A percentile compares a stretch with the other conserved stretches of the same genome.
These are phyloP conservation scores for Macrolepiota dolichaula DNA, from an alignment of 768 basidiomycete genomes.

Conservation along the genomic window DNA sequence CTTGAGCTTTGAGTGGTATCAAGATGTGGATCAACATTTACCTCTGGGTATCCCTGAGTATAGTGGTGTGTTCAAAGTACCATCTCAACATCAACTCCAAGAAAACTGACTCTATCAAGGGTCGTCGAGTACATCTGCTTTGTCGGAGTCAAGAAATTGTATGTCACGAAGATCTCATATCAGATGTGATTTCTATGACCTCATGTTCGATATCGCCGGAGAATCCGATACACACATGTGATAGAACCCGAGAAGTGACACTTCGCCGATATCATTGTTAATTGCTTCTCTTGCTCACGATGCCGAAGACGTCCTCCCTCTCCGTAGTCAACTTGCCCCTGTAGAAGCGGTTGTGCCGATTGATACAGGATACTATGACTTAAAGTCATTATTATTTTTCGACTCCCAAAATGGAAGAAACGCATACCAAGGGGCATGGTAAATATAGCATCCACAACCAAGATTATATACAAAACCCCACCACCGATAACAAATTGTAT, in stretches of 20 bases:
- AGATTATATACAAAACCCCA: no score
- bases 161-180: constrained; percentile 39
- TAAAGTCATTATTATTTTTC: no score
- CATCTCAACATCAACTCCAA: constrained; percentile 24
- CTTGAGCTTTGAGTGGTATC: no score
- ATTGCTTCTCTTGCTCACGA: constrained; percentile 29
- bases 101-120: constrained; percentile 9
- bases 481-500: no score
- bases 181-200: constrained; percentile 29
- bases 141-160: constrained; percentile 29
- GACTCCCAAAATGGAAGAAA: no score
- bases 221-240: constrained; percentile 28
- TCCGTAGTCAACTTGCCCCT: constrained; percentile 28
- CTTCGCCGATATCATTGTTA: constrained; percentile 15
- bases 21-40: no score
- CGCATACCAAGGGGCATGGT: no score
- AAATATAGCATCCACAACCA: no score
- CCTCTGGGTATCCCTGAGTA: not conserved
- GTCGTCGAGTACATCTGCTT: not conserved
- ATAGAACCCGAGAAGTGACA: constrained; percentile 31
- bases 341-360: no score
- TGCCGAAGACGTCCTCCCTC: constrained; percentile 38
- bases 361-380: no score
- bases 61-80: constrained; percentile 11
- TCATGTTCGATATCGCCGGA: constrained; percentile 39